Base-by-base conservation (phyloP, 805 yeast species). In the Wickerhamomyces mucosus region DNA sequence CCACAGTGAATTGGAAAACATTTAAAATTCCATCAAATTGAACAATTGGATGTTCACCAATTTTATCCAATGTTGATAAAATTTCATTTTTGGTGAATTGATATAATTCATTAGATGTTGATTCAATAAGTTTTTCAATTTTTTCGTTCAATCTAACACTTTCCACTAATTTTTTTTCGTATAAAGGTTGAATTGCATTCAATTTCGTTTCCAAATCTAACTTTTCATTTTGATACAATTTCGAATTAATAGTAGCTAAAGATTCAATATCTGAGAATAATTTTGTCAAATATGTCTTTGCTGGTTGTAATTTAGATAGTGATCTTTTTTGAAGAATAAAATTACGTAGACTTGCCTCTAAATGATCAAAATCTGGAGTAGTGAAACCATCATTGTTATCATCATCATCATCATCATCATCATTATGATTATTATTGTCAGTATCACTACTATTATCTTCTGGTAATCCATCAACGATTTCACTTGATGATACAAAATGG, bases 291-390 rank as follows among this genome's bases (percentile, higher is more conserved):
- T 81, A 92, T n/a, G 78, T 88, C 49, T 86, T 85, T 0, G 96
- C 97, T 0, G 99, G 99, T 21, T 84, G 69, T 11, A 92, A 62
- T 51, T 92, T 92, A 0, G 97, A 86, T 9, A 81, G 55, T 0
- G 96, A 75, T 46, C 98, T 70, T 46, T 88, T 92, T 42, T 89
- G 95, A 15, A 92, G 64, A 5, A 92, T 77, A 53, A 92, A 92
- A 41, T 77, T 76, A 32, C 96, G 69, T 35, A 92, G 62, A 3
- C 94, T 77, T 7, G 83, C 80, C 47, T 92, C 97, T 34, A 92
- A 61, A 30, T 71, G 74, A 45, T 84, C 95, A 51, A 89, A 86
- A 44, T 81, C 76, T 1, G 84, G 84, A 29, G 61, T 26, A 1
- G 30, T 53, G 16, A 53, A 46, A 13, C 51, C 50, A 22, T 51